A percentile compares a stretch with the other conserved stretches of the same genome.
Evolutionary conservation across 805 yeast genomes (phyloP).

Genomic region (Yarrowia yakushimensis): DNA sequence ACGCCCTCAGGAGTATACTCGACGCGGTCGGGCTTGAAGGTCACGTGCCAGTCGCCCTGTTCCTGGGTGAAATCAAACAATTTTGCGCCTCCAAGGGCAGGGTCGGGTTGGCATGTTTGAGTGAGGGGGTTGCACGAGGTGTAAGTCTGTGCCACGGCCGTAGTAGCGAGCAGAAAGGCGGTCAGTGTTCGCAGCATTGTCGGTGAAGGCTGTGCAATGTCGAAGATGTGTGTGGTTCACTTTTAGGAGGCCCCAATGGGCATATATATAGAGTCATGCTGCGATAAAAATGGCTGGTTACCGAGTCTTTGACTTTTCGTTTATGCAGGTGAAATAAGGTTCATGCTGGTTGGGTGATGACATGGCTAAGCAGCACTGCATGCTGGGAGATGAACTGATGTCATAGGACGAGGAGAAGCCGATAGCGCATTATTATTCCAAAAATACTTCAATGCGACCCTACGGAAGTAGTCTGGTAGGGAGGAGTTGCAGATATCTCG

Average conservation of each 20-base stretch:
- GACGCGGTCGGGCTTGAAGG: slow-evolving; percentile 39
- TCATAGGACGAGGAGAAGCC: neutral
- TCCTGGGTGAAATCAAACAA: slow-evolving; percentile 52
- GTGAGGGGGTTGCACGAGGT: slow-evolving; percentile 47
- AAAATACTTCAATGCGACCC: too few relatives aligned
- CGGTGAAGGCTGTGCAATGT: neutral
- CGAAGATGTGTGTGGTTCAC: neutral
- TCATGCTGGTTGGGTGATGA: neutral
- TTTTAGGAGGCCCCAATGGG: neutral
- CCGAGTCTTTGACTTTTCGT: too few relatives aligned
- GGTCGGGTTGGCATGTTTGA: slow-evolving; percentile 46
- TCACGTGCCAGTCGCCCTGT: slow-evolving; percentile 42
- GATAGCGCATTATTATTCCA: too few relatives aligned
- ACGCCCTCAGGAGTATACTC: slow-evolving; percentile 57
- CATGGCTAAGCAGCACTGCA: neutral
- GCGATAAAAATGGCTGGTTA: too few relatives aligned
- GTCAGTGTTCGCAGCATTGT: neutral
- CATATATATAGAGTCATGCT: too few relatives aligned
- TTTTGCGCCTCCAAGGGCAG: slow-evolving; percentile 60
- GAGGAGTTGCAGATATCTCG: too few relatives aligned
- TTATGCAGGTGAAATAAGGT: neutral
- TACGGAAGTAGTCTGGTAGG: too few relatives aligned
- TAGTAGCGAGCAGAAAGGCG: neutral
- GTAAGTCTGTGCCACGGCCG: slow-evolving; percentile 33
- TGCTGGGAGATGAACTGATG: neutral